Evolutionary conservation across 768 basidiomycete genomes (phyloP).

Genomic region (Pleurotus tuber-regium): DNA sequence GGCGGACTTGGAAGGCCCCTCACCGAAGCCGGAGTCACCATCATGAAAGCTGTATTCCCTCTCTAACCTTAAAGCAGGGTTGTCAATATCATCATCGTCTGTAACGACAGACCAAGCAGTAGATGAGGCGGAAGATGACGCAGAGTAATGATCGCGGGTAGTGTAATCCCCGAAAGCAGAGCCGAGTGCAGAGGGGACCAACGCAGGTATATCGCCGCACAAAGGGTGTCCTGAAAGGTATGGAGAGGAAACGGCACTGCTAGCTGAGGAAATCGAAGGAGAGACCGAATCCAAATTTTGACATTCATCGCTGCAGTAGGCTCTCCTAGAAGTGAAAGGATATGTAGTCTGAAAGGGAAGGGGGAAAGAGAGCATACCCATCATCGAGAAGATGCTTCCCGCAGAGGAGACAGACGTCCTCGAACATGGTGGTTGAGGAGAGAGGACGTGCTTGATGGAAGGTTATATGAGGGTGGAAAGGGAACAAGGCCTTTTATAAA

Average conservation of each 20-base stretch:
- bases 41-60: constrained; percentile 37
- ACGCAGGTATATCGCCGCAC: constrained; percentile 62
- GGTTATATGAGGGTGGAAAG: constrained; percentile 14
- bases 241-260: constrained; percentile 70
- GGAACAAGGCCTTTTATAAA: constrained; percentile 12
- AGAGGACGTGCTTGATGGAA: constrained; percentile 12
- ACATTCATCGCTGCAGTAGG: constrained; percentile 73
- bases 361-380: constrained; percentile 43
- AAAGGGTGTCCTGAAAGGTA: constrained; percentile 44
- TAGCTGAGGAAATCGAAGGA: constrained; percentile 63
- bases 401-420: constrained; percentile 76
- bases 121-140: constrained; percentile 65
- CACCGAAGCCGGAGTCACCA: constrained; percentile 39
- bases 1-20: constrained; percentile 42
- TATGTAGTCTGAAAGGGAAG: constrained; percentile 11
- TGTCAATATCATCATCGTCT: constrained; percentile 61
- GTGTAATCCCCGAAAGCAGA: constrained; percentile 48
- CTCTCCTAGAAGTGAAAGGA: constrained; percentile 40
- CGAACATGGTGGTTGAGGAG: constrained; percentile 51
- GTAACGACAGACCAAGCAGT: constrained; percentile 63
- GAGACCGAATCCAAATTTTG: constrained; percentile 60
- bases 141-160: constrained; percentile 52
- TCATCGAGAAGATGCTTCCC: constrained; percentile 63
- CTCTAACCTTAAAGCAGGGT: constrained; percentile 26
- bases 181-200: constrained; percentile 67